Conservation (phyloP, 257 asterid species). For the Solanum verrucosum region DNA sequence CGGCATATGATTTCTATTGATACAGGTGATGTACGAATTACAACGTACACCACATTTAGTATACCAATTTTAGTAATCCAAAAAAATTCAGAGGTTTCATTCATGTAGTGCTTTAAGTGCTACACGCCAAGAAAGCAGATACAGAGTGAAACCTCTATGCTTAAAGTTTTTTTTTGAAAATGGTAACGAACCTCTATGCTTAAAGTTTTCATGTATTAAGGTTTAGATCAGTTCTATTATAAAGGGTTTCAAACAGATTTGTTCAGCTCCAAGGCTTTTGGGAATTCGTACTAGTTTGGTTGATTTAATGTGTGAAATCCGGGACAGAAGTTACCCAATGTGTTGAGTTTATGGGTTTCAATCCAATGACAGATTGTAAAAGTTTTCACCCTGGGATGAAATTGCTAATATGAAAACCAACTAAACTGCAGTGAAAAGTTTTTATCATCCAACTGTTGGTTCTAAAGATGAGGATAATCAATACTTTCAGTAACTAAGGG, state of each 20-base stretch:
- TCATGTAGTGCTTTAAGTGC: not conserved
- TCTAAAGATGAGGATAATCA: not conserved
- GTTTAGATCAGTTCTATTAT: not conserved
- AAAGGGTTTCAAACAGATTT: not conserved
- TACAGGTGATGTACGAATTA: not conserved
- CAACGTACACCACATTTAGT: not conserved
- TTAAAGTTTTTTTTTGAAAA: not conserved
- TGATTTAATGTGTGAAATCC: not conserved
- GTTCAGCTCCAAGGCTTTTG: not conserved
- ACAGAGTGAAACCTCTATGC: not conserved
- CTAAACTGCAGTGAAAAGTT: not conserved
- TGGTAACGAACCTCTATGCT: not conserved
- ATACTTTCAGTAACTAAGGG: not conserved
- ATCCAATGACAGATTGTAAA: not conserved
- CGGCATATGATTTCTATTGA: not conserved
- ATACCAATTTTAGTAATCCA: not conserved
- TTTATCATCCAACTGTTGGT: not conserved
- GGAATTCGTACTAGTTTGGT: not conserved
- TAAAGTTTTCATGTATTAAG: not conserved
- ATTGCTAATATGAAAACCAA: not conserved
- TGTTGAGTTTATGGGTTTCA: not conserved
- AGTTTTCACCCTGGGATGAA: not conserved
- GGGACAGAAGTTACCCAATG: not conserved
- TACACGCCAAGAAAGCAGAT: not conserved
- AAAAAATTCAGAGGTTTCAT: not conserved